These are phyloP conservation scores for Didymosphaeria variabile DNA, from an alignment of 2,329 filamentous ascomycete genomes.

Conservation along the genomic window DNA sequence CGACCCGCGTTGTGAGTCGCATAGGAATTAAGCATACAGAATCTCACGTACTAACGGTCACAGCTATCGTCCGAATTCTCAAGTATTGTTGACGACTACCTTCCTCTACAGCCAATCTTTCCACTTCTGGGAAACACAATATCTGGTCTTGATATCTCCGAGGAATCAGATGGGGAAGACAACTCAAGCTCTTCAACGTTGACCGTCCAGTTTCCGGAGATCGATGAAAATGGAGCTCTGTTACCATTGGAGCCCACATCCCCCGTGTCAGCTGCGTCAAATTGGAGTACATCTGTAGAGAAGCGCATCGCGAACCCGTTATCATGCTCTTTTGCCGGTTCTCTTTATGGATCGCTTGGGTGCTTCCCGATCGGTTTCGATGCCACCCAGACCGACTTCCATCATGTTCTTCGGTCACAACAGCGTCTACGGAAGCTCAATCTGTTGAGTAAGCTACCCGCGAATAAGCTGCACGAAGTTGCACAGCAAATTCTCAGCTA, in stretches of 20 bases:
- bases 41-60: conserved; percentile 6
- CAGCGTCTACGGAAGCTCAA: conserved; percentile 40
- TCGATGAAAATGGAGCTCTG: conserved; percentile 40
- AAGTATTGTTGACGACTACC: conserved; percentile 43
- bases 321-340: conserved; percentile 43
- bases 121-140: conserved; percentile 36
- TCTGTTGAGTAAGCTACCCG: conserved; percentile 37
- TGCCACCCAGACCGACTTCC: conserved; percentile 41
- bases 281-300: conserved; percentile 40
- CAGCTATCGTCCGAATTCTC: conserved; percentile 43
- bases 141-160: conserved; percentile 36
- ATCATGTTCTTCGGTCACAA: conserved; percentile 45
- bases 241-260: conserved; percentile 29
- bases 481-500: conserved; percentile 28
- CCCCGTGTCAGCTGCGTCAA: conserved; percentile 28
- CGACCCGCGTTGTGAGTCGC: conserved; percentile 37
- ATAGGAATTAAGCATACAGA: not conserved
- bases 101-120: conserved; percentile 40
- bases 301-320: conserved; percentile 40
- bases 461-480: conserved; percentile 34
- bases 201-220: conserved; percentile 44
- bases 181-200: conserved; percentile 41
- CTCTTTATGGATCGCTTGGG: conserved; percentile 37
- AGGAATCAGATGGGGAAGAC: conserved; percentile 31
- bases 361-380: conserved; percentile 50